Conservation (phyloP, 208 protist genomes). For the Endotrypanum monterogeii region DNA sequence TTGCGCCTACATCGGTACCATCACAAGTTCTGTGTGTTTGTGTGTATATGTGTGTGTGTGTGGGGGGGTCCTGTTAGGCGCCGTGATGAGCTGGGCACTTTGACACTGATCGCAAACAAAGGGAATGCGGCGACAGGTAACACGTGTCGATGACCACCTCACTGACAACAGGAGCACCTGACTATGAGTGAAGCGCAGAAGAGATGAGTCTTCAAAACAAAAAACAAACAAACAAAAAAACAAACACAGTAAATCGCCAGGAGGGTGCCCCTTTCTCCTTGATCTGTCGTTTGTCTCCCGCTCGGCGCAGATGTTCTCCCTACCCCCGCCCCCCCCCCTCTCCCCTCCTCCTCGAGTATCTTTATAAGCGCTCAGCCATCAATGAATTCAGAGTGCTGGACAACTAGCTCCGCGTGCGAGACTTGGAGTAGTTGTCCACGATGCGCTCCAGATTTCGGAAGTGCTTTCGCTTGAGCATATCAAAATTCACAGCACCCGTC, state of each 20-base stretch:
- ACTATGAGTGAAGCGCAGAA: no score
- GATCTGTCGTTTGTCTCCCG: no score
- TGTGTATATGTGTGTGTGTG: not conserved
- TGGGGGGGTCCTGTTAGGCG: no score
- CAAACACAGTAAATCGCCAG: no score
- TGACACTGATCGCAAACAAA: not conserved
- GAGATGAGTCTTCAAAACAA: not conserved
- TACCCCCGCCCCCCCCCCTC: no score
- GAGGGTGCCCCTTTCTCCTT: no score
- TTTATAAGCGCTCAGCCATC: not conserved
- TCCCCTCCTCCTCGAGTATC: no score
- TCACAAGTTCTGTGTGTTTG: not conserved
- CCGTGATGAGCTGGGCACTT: no score
- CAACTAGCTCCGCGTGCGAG: slow-evolving; percentile 19
- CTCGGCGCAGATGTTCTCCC: not conserved
- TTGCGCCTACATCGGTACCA: no score
- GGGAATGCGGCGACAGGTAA: not conserved
- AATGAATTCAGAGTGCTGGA: not conserved
- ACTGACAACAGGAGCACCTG: not conserved
- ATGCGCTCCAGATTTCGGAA: slow-evolving; percentile 54
- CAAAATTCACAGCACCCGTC: slow-evolving; percentile 49
- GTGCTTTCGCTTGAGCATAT: slow-evolving; percentile 59
- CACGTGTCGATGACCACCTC: not conserved
- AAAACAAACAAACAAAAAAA: no score
- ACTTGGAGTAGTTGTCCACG: slow-evolving; percentile 45